Percentiles rank a stretch among this genome's conserved stretches.
These are phyloP conservation scores for Hyaloscypha hepaticicola DNA, from an alignment of 495 filamentous ascomycete genomes.

Conservation along the genomic window DNA sequence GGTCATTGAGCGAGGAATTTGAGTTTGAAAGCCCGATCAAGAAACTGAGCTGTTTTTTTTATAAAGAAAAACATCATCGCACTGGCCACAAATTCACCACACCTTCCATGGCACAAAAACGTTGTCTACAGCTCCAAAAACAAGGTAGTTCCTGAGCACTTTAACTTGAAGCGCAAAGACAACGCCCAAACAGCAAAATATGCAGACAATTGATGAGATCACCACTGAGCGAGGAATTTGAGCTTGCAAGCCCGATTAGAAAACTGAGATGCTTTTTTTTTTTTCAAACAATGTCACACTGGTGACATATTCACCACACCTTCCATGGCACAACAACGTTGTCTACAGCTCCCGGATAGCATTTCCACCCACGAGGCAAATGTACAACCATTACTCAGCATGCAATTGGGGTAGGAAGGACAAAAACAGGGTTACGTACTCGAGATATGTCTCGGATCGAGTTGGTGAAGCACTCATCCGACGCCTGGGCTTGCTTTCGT, in stretches of 20 bases:
- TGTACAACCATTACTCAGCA: neutral
- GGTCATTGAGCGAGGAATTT: neutral
- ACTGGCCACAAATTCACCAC: neutral
- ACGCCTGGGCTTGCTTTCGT: neutral
- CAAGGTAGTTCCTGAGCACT: too few relatives aligned
- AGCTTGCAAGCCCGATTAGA: neutral
- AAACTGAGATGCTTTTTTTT: neutral
- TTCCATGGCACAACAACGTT: neutral
- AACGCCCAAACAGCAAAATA: neutral
- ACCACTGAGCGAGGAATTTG: neutral
- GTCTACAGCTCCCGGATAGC: neutral
- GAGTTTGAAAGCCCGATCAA: neutral
- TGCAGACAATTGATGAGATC: neutral
- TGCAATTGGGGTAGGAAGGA: too few relatives aligned
- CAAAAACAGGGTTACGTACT: neutral
- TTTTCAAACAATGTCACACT: neutral
- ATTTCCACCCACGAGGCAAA: neutral
- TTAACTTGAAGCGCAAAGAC: neutral
- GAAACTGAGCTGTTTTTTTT: neutral
- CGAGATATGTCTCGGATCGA: neutral
- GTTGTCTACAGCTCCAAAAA: neutral
- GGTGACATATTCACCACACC: neutral
- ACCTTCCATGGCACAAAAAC: neutral
- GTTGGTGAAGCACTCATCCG: neutral
- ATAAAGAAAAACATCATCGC: neutral